These are phyloP conservation scores for Arthrocladium fulminans DNA, from an alignment of 2,329 filamentous ascomycete genomes.

Conservation along the genomic window DNA sequence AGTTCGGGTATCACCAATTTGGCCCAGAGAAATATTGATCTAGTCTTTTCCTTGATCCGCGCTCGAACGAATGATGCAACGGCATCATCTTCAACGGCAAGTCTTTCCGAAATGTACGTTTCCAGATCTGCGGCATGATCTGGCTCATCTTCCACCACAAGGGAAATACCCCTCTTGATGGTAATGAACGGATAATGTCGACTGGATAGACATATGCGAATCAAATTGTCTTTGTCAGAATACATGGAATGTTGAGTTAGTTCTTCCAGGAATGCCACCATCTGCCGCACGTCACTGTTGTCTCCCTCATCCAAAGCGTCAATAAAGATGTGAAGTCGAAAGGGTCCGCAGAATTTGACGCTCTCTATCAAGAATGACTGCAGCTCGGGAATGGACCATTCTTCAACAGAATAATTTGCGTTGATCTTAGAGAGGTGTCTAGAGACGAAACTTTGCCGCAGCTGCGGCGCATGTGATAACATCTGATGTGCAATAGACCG, in stretches of 20 bases:
- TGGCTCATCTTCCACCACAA: slow-evolving; percentile 30
- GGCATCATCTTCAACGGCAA: slow-evolving; percentile 13
- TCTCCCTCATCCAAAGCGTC: slow-evolving; percentile 42
- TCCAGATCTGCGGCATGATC: slow-evolving; percentile 28
- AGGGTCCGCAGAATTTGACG: neutral
- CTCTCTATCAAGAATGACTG: slow-evolving; percentile 19
- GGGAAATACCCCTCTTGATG: slow-evolving; percentile 25
- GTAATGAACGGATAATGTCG: slow-evolving; percentile 38
- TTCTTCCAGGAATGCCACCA: slow-evolving; percentile 31
- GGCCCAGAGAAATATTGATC: slow-evolving; percentile 38
- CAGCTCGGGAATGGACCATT: slow-evolving; percentile 12
- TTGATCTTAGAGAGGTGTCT: slow-evolving; percentile 24
- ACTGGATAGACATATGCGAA: slow-evolving; percentile 35
- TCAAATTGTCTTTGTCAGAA: slow-evolving; percentile 2
- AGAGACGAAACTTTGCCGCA: neutral
- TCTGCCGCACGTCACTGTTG: slow-evolving; percentile 30
- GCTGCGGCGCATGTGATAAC: slow-evolving; percentile 19
- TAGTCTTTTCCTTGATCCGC: slow-evolving; percentile 3
- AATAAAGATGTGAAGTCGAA: slow-evolving; percentile 31
- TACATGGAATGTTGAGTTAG: slow-evolving; percentile 21
- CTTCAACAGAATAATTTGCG: slow-evolving; percentile 5
- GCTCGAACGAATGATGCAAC: too few species aligned
- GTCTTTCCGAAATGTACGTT: slow-evolving; percentile 28
- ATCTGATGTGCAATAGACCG: neutral
- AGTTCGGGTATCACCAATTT: slow-evolving; percentile 36